Conservation (phyloP, 805 yeast genomes). For the Cyberlindnera euphorbiae region DNA sequence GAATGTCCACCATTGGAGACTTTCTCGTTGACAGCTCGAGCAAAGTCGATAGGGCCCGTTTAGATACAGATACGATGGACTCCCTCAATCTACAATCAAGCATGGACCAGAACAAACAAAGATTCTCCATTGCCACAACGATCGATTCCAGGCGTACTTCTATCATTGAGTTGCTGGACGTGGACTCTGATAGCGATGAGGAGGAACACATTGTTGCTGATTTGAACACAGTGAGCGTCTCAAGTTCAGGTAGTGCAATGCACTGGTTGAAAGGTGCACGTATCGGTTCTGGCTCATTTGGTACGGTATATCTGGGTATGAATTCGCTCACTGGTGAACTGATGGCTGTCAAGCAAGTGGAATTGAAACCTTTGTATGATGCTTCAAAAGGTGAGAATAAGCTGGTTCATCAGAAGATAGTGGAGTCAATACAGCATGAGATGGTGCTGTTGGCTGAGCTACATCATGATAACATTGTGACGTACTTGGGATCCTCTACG, state of each 20-base stretch:
- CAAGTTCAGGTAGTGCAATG: conserved; percentile 49
- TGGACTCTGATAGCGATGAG: conserved; percentile 21
- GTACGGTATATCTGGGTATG: conserved; percentile 88
- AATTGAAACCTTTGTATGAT: conserved; percentile 46
- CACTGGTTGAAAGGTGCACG: conserved; percentile 92
- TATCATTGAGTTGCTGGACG: conserved; percentile 24
- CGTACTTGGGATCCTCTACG: conserved; percentile 83
- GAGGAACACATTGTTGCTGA: conserved; percentile 1
- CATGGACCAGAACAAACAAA: conserved; percentile 25
- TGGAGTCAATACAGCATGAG: conserved; percentile 79
- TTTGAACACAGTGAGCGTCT: conserved; percentile 12
- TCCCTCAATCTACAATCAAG: conserved; percentile 28
- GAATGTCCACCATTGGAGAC: conserved; percentile 57
- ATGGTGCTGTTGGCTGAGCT: conserved; percentile 71
- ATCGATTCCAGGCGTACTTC: conserved; percentile 22
- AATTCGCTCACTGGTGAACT: conserved; percentile 89
- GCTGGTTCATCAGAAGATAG: conserved; percentile 47
- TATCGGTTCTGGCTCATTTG: conserved; percentile 94
- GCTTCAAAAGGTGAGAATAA: conserved; percentile 21
- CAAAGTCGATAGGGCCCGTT: conserved; percentile 47
- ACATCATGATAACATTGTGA: conserved; percentile 88
- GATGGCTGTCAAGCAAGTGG: conserved; percentile 96
- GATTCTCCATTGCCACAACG: conserved; percentile 24
- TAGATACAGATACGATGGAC: conserved; percentile 28
- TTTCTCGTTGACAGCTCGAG: conserved; percentile 50